These are phyloP conservation scores for Agmasoma carcini DNA, from an alignment of 371 early-diverging fungal species.

Conservation along the genomic window DNA sequence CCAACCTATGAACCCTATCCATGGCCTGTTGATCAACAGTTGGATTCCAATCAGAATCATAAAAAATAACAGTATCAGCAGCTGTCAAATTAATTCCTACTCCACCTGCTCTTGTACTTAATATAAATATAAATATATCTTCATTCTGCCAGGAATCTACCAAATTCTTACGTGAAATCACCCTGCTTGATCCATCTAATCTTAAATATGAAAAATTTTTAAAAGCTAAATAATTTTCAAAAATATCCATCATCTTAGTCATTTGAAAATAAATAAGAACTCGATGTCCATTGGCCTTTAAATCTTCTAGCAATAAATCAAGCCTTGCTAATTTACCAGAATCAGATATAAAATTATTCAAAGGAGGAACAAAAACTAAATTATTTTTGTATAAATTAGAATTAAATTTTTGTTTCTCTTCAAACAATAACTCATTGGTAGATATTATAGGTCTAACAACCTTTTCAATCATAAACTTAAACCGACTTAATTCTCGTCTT, in stretches of 20 bases:
- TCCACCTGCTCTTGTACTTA: constrained; percentile 64
- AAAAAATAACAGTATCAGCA: constrained; percentile 55
- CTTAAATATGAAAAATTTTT: constrained; percentile 60
- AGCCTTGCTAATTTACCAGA: constrained; percentile 79
- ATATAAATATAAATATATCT: constrained; percentile 67
- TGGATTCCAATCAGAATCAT: constrained; percentile 55
- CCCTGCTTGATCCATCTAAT: constrained; percentile 81
- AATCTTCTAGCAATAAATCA: constrained; percentile 66
- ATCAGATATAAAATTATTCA: constrained; percentile 67
- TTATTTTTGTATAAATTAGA: not conserved
- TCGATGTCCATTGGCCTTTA: constrained; percentile 75
- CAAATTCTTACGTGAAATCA: constrained; percentile 68
- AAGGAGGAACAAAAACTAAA: constrained; percentile 55
- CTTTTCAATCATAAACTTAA: no score
- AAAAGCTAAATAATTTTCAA: constrained; percentile 58
- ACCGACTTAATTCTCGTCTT: no score
- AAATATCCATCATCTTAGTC: constrained; percentile 87
- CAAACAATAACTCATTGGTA: not conserved
- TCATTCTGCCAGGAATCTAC: constrained; percentile 59
- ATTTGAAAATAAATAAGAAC: constrained; percentile 92
- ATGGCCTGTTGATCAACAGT: constrained; percentile 54
- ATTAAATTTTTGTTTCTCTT: no score
- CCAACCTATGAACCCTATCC: constrained; percentile 54
- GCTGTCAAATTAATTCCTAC: constrained; percentile 54
- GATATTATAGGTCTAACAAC: not conserved